phyloP scores from a whole-genome alignment of 2,329 filamentous ascomycete genomes.

The Xylaria sp. region DNA sequence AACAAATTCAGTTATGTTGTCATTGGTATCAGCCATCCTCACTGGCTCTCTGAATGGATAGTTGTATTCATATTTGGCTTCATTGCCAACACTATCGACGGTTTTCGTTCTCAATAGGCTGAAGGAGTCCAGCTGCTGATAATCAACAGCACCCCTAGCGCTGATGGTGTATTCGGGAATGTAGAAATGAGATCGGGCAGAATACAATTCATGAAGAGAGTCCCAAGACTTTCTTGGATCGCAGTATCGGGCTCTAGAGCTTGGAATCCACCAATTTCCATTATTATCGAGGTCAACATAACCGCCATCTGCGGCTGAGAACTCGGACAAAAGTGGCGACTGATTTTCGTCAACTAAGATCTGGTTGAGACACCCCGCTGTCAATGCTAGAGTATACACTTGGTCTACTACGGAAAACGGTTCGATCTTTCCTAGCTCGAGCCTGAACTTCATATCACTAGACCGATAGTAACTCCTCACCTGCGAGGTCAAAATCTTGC shows the following conservation, averaged over 20 bases:
- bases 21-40: not conserved
- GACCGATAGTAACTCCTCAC: not conserved
- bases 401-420: not conserved
- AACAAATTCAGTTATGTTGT: not conserved
- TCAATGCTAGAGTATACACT: not conserved
- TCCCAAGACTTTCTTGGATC: not conserved
- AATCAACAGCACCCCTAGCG: not conserved
- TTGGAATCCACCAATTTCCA: not conserved
- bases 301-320: not conserved
- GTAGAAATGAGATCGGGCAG: not conserved
- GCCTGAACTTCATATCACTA: not conserved
- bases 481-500: not conserved
- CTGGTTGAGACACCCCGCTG: not conserved
- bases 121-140: not conserved
- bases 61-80: not conserved
- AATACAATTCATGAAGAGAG: not conserved
- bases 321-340: not conserved
- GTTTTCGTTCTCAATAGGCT: not conserved
- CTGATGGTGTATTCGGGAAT: not conserved
- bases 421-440: not conserved
- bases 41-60: not conserved
- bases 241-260: not conserved
- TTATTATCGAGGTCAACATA: not conserved
- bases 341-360: not conserved
- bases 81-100: not conserved